Percentiles rank a stretch among this genome's conserved stretches.
Evolutionary conservation across 1,284 basidiomycete species (phyloP).

Genomic region (Trichosporon faecale): DNA sequence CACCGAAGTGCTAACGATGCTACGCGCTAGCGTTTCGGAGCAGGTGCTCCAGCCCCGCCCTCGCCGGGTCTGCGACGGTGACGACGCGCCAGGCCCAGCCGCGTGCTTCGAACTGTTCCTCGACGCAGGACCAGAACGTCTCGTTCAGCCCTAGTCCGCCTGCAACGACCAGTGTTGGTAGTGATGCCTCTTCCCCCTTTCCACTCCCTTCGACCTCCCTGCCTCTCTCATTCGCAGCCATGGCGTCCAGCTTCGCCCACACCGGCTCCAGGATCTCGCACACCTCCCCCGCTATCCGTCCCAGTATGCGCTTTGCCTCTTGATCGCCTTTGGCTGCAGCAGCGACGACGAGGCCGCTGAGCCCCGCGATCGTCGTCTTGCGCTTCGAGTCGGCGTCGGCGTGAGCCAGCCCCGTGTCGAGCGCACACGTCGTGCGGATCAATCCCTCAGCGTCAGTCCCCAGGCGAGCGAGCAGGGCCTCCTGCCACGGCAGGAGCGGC

Average conservation of each 20-base stretch:
- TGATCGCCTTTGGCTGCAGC: constrained; percentile 17
- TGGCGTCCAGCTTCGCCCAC: neutral
- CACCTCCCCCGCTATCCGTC: constrained; percentile 23
- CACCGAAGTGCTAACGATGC: no score
- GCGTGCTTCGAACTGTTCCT: neutral
- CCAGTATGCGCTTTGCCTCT: constrained; percentile 12
- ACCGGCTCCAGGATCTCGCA: constrained; percentile 22
- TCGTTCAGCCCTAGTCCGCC: constrained; percentile 21
- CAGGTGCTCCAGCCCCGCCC: constrained; percentile 15
- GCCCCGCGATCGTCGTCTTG: constrained; percentile 22
- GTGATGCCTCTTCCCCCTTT: neutral
- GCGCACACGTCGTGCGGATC: neutral
- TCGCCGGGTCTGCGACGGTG: constrained; percentile 17
- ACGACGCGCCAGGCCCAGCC: constrained; percentile 21
- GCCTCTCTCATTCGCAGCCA: neutral
- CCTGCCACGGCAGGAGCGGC: constrained; percentile 16
- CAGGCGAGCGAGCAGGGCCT: constrained; percentile 13
- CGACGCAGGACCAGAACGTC: constrained; percentile 19
- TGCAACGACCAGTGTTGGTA: constrained; percentile 19
- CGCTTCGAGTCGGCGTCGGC: constrained; percentile 19
- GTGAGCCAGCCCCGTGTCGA: constrained; percentile 3
- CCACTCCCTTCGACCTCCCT: neutral
- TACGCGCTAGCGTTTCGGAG: neutral
- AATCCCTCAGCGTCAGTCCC: constrained; percentile 14
- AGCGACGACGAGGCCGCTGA: constrained; percentile 12